A percentile compares a stretch with the other conserved stretches of the same genome.
Evolutionary conservation across 768 basidiomycete species (phyloP).

Genomic region (Royoungia palumana): DNA sequence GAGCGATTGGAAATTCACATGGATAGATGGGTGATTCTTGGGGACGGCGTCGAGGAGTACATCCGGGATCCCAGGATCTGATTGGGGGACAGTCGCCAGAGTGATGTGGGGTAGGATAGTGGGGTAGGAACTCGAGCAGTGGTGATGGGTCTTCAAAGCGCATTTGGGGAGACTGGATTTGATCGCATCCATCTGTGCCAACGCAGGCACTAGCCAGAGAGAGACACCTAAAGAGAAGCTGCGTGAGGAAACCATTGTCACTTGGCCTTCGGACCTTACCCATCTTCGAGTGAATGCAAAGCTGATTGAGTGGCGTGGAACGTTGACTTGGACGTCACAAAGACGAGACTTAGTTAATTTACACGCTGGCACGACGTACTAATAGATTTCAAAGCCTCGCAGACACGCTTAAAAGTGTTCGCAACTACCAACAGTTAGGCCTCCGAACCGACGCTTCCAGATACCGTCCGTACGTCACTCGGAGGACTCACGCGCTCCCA

Average conservation of each 20-base stretch:
- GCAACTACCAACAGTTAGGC: background rate
- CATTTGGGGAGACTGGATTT: conserved; percentile 45
- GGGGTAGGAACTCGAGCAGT: conserved; percentile 50
- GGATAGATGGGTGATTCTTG: conserved; percentile 31
- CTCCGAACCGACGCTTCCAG: background rate
- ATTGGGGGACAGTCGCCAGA: conserved; percentile 43
- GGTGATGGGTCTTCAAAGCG: conserved; percentile 12
- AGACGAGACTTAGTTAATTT: conserved; percentile 1
- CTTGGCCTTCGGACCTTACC: conserved; percentile 14
- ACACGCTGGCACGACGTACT: conserved; percentile 10
- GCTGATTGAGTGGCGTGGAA: too few species aligned
- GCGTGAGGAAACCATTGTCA: background rate
- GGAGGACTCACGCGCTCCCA: conserved; percentile 32
- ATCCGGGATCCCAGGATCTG: background rate
- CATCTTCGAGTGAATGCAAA: conserved; percentile 7
- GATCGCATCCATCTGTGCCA: conserved; percentile 42
- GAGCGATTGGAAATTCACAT: conserved; percentile 50
- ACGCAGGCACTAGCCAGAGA: conserved; percentile 68
- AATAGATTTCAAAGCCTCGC: background rate
- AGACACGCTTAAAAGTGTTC: background rate
- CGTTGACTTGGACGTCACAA: background rate
- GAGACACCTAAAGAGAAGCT: conserved; percentile 43
- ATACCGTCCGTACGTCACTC: conserved; percentile 10
- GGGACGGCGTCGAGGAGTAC: conserved; percentile 42
- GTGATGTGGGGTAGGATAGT: conserved; percentile 70